Evolutionary conservation across 2,329 filamentous ascomycete genomes (phyloP), one percentile per base, ranked within the genome.

Genomic region (Aspergillus latus): DNA sequence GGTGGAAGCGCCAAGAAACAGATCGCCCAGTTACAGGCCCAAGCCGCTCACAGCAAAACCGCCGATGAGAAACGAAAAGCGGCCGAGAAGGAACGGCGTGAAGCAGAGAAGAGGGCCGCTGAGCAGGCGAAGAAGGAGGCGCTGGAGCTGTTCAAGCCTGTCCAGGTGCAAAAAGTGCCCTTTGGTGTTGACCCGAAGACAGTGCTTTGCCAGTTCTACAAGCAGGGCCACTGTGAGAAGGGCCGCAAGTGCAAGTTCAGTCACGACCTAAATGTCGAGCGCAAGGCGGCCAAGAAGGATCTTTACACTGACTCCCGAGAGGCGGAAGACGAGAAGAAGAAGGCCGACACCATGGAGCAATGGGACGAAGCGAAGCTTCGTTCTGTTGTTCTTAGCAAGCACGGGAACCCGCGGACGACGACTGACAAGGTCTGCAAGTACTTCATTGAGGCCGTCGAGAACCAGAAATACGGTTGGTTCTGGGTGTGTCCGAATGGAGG

Each of bases 391-490:
- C 67, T 95, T 72, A 95, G 89, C 68, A 99, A 99, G 80, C 96
- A 99, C 76, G 94, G 94, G 51, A 99, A 99, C 76, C 94, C 96
- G 59, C 87, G 88, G 72, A 96, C 92, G 21, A 90, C 89, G 4
- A 99, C 94, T 46, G 94, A 99, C 72, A 99, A 97, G 78, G 94
- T 99, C 64, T 99, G 94, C 90, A 99, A 97, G 77, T 96, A 80
- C 81, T 99, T 99, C 74, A 94, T 97, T 72, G 88, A 92, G 65
- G 94, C 94, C 28, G 94, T 99, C 61, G 94, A 99, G 77, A 94
- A 99, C 71, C 90, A 92, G 68, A 99, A 97, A 77, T 99, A 99
- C 69, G 94, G 94, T 61, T 99, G 94, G 94, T 97, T 99, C 78
- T 99, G 94, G 94, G 82, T 86, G 58, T 99, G 94, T 83, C 94